A percentile compares a stretch with the other conserved stretches of the same genome.
Evolutionary conservation across 75 land plant genomes (phyloP).

Genomic region (Isoetes taiwanensis): DNA sequence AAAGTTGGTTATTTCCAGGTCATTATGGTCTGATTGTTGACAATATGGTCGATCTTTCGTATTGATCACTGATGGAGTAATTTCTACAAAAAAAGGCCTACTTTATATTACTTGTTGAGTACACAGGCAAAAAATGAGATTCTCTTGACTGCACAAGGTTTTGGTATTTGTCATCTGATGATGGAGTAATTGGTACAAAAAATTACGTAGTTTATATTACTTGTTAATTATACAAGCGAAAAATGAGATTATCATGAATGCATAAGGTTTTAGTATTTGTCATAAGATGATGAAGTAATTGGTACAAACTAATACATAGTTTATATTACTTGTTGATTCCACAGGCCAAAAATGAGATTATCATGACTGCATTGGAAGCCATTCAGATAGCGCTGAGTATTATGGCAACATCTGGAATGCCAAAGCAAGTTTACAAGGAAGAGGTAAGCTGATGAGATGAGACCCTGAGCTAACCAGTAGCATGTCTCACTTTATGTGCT

Average conservation of each 20-base stretch:
- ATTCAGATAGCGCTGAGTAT: slow-evolving; percentile 65
- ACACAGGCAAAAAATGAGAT: too few species aligned
- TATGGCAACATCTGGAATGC: slow-evolving; percentile 75
- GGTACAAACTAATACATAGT: background rate
- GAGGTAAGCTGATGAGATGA: slow-evolving; percentile 79
- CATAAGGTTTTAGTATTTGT: background rate
- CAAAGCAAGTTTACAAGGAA: slow-evolving; percentile 90
- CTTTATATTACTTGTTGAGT: too few species aligned
- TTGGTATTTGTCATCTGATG: background rate
- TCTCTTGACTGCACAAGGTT: too few species aligned
- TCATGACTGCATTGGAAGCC: slow-evolving; percentile 69
- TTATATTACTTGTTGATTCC: slow-evolving; percentile 4
- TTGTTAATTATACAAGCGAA: background rate
- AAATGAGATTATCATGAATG: background rate
- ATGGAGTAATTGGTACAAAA: background rate
- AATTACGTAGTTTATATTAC: background rate
- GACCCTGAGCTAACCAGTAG: too few species aligned
- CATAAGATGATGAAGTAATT: background rate
- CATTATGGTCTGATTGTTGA: too few species aligned
- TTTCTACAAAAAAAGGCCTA: too few species aligned
- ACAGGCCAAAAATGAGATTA: slow-evolving; percentile 63
- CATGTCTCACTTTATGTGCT: background rate
- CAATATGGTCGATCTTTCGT: too few species aligned
- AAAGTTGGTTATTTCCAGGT: too few species aligned
- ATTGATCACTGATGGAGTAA: too few species aligned